Evolutionary conservation across 768 basidiomycete species (phyloP), one percentile per base, ranked within the genome.

Genomic region (Leccinum broughii): DNA sequence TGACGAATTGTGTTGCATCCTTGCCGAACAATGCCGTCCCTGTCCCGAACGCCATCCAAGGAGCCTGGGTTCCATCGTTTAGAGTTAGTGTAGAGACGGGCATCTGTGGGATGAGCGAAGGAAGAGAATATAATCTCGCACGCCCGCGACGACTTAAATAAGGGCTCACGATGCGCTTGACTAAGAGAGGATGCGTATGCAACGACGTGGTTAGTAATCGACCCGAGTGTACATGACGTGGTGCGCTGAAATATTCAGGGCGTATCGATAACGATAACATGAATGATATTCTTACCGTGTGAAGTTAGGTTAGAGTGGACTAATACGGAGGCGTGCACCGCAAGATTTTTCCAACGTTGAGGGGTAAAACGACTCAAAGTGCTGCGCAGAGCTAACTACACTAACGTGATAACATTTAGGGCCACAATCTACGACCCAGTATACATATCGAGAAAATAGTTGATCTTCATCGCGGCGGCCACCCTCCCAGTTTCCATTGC

Each of bases 21-120:
- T 77, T 77, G 15, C 60, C 57, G 57, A 66, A 84, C 14, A 83
- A 73, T 2, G 84, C 85, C 1, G 84, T 84, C 1, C 87, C 87
- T 22, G 83, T 86, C 17, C 87, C 87, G 62, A 83, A 87, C 3
- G 78, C 86, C 26, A 87, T 72, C 81, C 80, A 82, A 14, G 87
- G 87, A 41, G 81, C 75, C 6, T 63, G 64, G 17, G 70, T 75
- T 22, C 84, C 84, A 65, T 87, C 84, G 68, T 87, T 86, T 66
- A 89, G 80, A 54, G 73, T 65, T 46, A 84, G 68, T 3, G 68
- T 70, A 28, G 66, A 67, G 49, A 72, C 66, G 37, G 66, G 20
- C 64, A 76, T 75, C 50, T 64, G 57, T 39, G 60, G 49, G 24
- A 34, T 9, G 59, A 32, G 51, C 17, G 51, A 56, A 41, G 32